phyloP scores from a whole-genome alignment of 2,329 filamentous ascomycete species.

The Colletotrichum shisoi region DNA sequence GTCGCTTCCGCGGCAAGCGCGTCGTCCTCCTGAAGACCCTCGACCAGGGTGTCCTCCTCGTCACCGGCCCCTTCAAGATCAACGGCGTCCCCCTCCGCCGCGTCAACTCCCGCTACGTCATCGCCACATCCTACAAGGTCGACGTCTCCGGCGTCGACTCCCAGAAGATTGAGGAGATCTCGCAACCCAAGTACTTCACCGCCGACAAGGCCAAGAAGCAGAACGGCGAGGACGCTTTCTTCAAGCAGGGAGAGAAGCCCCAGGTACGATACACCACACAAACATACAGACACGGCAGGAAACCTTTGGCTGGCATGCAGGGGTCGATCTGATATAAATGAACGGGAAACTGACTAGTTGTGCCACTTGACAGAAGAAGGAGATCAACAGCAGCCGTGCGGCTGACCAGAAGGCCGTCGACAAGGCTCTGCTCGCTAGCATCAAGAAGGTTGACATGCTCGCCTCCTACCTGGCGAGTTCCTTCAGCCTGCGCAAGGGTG shows the following conservation, averaged over 20 bases:
- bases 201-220: conserved; percentile 95
- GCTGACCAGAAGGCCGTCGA: conserved; percentile 99
- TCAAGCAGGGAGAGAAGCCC: conserved; percentile 98
- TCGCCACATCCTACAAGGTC: conserved; percentile 86
- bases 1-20: conserved; percentile 99
- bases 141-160: conserved; percentile 85
- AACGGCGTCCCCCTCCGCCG: conserved; percentile 98
- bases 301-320: background rate
- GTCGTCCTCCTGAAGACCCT: conserved; percentile 98
- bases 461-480: conserved; percentile 91
- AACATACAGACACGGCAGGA: background rate
- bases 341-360: conserved; percentile 41
- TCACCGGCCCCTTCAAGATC: conserved; percentile 99
- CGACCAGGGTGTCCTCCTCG: conserved; percentile 95
- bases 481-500: conserved; percentile 99
- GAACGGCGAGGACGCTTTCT: conserved; percentile 97
- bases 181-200: conserved; percentile 89
- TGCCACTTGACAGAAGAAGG: conserved; percentile 82
- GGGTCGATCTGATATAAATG: too few species aligned
- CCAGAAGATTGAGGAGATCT: conserved; percentile 84
- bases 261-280: conserved; percentile 70
- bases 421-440: conserved; percentile 91
- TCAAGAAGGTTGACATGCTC: conserved; percentile 98
- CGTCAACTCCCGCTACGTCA: conserved; percentile 93
- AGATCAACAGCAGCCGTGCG: conserved; percentile 87